Percentiles rank a stretch among this genome's conserved stretches.
These are phyloP conservation scores for Beauveria sp. DNA, from an alignment of 2,329 filamentous ascomycete genomes.

Conservation along the genomic window DNA sequence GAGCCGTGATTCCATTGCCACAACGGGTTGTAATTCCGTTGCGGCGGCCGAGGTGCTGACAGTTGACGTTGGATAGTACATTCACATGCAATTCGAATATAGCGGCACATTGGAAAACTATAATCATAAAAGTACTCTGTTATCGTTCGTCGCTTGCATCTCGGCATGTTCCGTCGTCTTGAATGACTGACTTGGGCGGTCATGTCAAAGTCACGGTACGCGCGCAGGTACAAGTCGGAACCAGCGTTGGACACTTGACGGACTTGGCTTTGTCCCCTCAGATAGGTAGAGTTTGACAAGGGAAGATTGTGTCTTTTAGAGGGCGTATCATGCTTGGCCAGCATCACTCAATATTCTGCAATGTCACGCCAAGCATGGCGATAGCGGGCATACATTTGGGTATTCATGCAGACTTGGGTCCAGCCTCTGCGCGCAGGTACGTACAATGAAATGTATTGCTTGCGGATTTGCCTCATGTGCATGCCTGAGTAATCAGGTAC, in stretches of 20 bases:
- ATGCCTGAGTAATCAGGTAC: no score
- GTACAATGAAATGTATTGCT: no score
- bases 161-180: neutral
- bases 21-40: no score
- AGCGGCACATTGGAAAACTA: no score
- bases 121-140: neutral
- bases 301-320: neutral
- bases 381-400: neutral
- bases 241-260: neutral
- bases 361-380: neutral
- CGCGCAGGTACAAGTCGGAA: neutral
- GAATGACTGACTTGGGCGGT: neutral
- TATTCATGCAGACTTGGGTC: neutral
- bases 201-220: neutral
- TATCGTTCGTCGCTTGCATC: neutral
- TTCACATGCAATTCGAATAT: no score
- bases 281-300: neutral
- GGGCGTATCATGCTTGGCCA: neutral
- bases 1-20: no score
- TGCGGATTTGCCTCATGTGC: no score
- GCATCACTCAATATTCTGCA: neutral
- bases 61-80: no score
- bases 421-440: no score
- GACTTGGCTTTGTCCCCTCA: neutral
- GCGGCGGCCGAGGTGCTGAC: no score